Evolutionary conservation across 139 green algal genomes (phyloP).

Genomic region (Chlorella sp.): DNA sequence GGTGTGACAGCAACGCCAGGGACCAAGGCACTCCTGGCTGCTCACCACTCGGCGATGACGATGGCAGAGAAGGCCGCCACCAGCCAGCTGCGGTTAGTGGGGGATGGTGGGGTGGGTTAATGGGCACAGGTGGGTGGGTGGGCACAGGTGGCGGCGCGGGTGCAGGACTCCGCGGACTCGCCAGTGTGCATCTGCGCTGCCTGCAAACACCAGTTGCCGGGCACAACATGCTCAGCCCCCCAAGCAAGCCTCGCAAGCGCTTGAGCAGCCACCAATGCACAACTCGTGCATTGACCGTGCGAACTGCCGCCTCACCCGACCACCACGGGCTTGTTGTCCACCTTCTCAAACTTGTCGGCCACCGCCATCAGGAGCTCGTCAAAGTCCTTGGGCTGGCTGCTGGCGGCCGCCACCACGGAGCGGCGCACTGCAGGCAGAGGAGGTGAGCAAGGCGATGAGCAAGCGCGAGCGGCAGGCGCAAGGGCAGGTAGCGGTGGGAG

Average conservation of each 20-base stretch:
- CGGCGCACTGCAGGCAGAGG: neutral
- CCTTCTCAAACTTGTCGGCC: slow-evolving; percentile 45
- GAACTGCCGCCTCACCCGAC: slow-evolving; percentile 9
- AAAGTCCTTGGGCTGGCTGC: slow-evolving; percentile 22
- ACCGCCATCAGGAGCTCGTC: slow-evolving; percentile 32
- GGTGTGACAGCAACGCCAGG: too few species aligned
- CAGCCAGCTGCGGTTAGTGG: slow-evolving; percentile 13
- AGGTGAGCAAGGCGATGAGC: neutral
- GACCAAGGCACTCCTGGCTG: too few species aligned
- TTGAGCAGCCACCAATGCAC: too few species aligned
- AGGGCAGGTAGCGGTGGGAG: neutral
- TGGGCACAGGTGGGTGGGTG: neutral
- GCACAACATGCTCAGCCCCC: too few species aligned
- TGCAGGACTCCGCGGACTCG: too few species aligned
- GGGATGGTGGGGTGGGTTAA: neutral
- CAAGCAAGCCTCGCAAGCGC: too few species aligned
- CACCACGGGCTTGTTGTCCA: slow-evolving; percentile 39
- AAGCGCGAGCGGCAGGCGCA: neutral
- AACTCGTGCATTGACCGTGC: neutral
- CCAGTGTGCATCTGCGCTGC: neutral
- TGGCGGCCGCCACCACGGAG: slow-evolving; percentile 7
- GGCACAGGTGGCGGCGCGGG: neutral
- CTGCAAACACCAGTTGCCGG: neutral
- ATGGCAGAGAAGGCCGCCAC: slow-evolving; percentile 56
- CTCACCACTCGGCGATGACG: slow-evolving; percentile 38